Conservation (phyloP, 2,329 filamentous ascomycete genomes). For the Nannizziopsis arthrosporioides region DNA sequence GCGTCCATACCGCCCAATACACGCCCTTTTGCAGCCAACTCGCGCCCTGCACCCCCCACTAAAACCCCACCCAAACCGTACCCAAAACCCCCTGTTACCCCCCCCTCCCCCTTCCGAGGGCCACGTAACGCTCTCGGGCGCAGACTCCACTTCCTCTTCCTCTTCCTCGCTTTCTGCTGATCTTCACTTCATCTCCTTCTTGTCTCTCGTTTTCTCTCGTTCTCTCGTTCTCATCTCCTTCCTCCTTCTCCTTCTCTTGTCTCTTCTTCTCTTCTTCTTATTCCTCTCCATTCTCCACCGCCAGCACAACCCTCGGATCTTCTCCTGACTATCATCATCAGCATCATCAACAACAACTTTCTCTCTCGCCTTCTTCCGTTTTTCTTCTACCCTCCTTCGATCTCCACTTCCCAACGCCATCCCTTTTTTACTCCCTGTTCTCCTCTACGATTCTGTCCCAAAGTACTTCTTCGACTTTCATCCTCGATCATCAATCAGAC, state of each 20-base stretch:
- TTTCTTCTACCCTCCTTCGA: too few relatives aligned
- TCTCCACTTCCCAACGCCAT: neutral
- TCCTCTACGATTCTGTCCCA: neutral
- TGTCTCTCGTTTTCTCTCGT: neutral
- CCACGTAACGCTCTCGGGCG: conserved; percentile 6
- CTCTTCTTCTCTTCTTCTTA: neutral
- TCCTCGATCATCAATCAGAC: too few relatives aligned
- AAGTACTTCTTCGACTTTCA: neutral
- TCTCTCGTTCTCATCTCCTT: neutral
- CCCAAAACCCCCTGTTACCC: too few relatives aligned
- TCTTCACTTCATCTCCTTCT: neutral
- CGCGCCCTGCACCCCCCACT: too few relatives aligned
- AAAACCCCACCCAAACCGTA: too few relatives aligned
- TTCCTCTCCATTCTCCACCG: neutral
- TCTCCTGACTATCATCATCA: neutral
- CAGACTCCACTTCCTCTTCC: neutral
- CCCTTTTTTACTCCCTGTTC: neutral
- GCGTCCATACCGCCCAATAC: too few relatives aligned
- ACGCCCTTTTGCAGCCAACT: too few relatives aligned
- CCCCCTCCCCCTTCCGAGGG: neutral
- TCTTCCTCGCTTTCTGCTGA: neutral
- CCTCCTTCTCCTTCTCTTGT: neutral
- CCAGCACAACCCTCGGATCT: too few relatives aligned
- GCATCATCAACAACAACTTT: neutral
- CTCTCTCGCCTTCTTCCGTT: neutral